Conservation (phyloP, 768 basidiomycete genomes). For the Glaciozyma antarctica region DNA sequence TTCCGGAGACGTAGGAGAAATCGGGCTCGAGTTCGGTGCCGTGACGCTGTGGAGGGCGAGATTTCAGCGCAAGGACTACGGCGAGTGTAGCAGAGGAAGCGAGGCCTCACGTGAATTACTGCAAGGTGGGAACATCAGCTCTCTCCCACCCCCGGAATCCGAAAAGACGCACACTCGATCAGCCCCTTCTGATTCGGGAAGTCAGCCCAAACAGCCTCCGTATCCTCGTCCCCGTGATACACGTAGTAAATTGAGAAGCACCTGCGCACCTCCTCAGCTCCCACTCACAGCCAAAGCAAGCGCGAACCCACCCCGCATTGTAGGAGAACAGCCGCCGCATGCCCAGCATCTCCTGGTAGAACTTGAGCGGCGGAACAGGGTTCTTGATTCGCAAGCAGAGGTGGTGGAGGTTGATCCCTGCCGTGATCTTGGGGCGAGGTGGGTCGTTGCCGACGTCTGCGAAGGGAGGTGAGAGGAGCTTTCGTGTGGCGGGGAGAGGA, state of each 20-base stretch:
- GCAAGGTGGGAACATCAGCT: background rate
- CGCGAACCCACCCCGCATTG: background rate
- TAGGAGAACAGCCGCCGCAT: constrained; percentile 26
- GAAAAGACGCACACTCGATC: constrained; percentile 17
- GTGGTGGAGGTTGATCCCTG: constrained; percentile 26
- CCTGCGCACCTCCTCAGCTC: background rate
- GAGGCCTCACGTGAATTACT: constrained; percentile 19
- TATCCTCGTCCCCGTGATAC: constrained; percentile 26
- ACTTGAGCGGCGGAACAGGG: constrained; percentile 16
- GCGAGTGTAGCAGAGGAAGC: background rate
- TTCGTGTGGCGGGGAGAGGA: background rate
- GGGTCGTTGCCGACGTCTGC: constrained; percentile 23
- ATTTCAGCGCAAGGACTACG: no score
- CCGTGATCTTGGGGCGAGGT: constrained; percentile 12
- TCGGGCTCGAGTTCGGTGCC: constrained; percentile 16
- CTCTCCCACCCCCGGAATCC: background rate
- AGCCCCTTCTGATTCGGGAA: constrained; percentile 26
- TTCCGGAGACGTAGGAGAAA: constrained; percentile 13
- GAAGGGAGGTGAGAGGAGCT: background rate
- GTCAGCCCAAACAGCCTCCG: constrained; percentile 25
- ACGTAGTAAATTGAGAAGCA: constrained; percentile 27
- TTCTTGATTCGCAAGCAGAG: constrained; percentile 23
- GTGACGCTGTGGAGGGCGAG: constrained; percentile 11
- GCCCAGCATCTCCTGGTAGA: constrained; percentile 24
- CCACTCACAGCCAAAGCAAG: background rate